These are phyloP conservation scores for Brasilioporus rufonigricans DNA, from an alignment of 768 basidiomycete genomes.

Conservation along the genomic window DNA sequence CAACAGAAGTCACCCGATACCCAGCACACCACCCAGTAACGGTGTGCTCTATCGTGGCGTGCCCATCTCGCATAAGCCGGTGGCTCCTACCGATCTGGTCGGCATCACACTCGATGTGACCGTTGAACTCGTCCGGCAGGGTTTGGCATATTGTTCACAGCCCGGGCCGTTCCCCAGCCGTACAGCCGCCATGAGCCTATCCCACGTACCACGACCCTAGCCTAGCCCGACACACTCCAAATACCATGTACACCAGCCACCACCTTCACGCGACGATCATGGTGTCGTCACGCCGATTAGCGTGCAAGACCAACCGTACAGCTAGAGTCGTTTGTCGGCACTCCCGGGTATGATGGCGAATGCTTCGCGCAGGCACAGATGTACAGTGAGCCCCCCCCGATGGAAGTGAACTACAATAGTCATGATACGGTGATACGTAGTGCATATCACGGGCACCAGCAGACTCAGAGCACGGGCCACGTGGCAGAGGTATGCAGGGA, in stretches of 20 bases:
- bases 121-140: constrained; percentile 36
- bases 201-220: constrained; percentile 19
- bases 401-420: too few species aligned
- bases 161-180: background rate
- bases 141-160: constrained; percentile 11
- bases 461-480: too few species aligned
- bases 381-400: too few species aligned
- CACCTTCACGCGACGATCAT: constrained; percentile 24
- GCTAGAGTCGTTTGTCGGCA: too few species aligned
- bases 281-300: constrained; percentile 6
- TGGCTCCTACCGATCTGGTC: constrained; percentile 74
- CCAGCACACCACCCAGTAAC: background rate
- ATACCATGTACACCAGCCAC: constrained; percentile 21
- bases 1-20: constrained; percentile 6
- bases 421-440: too few species aligned
- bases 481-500: constrained; percentile 30
- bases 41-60: constrained; percentile 9
- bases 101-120: constrained; percentile 82
- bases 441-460: too few species aligned
- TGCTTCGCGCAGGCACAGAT: too few species aligned
- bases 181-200: constrained; percentile 21
- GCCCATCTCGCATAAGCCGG: constrained; percentile 41
- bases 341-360: too few species aligned
- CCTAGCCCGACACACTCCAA: constrained; percentile 36
- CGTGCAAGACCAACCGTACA: too few species aligned